Conservation (phyloP, 1,139 yeast genomes). For the Yamadazyma friedrichii region DNA sequence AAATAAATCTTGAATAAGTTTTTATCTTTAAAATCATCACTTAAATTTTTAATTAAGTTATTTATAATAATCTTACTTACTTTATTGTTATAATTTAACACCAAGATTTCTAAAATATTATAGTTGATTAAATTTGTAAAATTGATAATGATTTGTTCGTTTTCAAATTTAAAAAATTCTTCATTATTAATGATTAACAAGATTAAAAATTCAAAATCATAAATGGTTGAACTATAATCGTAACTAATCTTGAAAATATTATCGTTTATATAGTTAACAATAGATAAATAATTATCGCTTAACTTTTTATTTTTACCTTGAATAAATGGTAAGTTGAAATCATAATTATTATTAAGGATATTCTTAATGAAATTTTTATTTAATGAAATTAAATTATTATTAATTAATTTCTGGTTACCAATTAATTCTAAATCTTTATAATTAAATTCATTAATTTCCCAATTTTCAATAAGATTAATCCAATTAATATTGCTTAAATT, state of each 20-base stretch:
- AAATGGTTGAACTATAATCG: conserved; percentile 27
- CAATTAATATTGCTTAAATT: conserved; percentile 48
- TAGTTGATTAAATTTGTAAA: conserved; percentile 60
- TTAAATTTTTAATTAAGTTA: conserved; percentile 40
- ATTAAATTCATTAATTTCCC: conserved; percentile 60
- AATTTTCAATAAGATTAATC: conserved; percentile 56
- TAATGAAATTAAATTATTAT: conserved; percentile 52
- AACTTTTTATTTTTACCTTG: neutral
- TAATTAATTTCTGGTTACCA: conserved; percentile 47
- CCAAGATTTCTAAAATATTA: conserved; percentile 54
- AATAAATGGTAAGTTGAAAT: conserved; percentile 9
- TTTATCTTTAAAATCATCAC: conserved; percentile 54
- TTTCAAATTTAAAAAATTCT: conserved; percentile 47
- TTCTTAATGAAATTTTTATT: conserved; percentile 52
- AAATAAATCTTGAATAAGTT: conserved; percentile 56
- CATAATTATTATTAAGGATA: conserved; percentile 13
- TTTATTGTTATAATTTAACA: conserved; percentile 43
- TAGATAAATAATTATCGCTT: conserved; percentile 6
- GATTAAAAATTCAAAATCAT: conserved; percentile 63
- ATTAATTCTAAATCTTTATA: conserved; percentile 42
- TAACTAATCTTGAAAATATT: conserved; percentile 16
- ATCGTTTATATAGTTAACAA: conserved; percentile 12
- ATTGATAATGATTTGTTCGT: conserved; percentile 36
- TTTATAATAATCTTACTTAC: conserved; percentile 39
- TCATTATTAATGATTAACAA: conserved; percentile 59